A percentile compares a stretch with the other conserved stretches of the same genome.
phyloP scores from a whole-genome alignment of 768 basidiomycete species.

The Mycena indigotica region DNA sequence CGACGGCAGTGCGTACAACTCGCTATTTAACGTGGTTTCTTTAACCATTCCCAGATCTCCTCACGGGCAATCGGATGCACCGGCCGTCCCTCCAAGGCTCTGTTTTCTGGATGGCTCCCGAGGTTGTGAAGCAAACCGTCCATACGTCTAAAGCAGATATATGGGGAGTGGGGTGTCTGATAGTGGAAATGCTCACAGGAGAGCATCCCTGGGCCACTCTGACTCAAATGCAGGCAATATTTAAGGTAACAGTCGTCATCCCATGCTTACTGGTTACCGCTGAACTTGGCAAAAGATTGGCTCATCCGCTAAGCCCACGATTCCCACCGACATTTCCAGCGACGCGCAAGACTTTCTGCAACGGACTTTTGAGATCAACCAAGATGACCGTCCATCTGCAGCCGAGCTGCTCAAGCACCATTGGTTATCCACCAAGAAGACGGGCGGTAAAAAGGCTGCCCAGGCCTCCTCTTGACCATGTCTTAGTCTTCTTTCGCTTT shows the following conservation, averaged over 20 bases:
- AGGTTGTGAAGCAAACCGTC: slow-evolving; percentile 93
- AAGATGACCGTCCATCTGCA: slow-evolving; percentile 79
- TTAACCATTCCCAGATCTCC: slow-evolving; percentile 35
- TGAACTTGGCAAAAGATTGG: slow-evolving; percentile 67
- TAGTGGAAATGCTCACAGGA: slow-evolving; percentile 96
- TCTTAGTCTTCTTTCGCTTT: slow-evolving; percentile 12
- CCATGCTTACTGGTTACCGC: too few relatives aligned
- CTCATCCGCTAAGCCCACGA: slow-evolving; percentile 81
- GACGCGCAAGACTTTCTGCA: slow-evolving; percentile 88
- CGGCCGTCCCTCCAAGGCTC: slow-evolving; percentile 95
- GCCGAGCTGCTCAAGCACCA: slow-evolving; percentile 70
- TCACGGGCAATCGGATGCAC: slow-evolving; percentile 71
- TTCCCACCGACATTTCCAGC: slow-evolving; percentile 87
- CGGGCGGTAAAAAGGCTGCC: slow-evolving; percentile 26
- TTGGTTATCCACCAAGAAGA: slow-evolving; percentile 59
- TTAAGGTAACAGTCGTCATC: slow-evolving; percentile 63
- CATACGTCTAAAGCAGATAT: slow-evolving; percentile 94
- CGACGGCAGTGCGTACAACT: slow-evolving; percentile 77
- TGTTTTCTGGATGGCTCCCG: slow-evolving; percentile 99
- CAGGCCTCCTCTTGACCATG: slow-evolving; percentile 12
- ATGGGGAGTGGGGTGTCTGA: slow-evolving; percentile 93
- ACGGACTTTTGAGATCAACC: slow-evolving; percentile 84
- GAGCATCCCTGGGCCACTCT: slow-evolving; percentile 95
- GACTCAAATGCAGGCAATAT: slow-evolving; percentile 99
- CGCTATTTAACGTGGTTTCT: not conserved